Evolutionary conservation across 768 basidiomycete species (phyloP).

Genomic region (Mycena sanguinolenta): DNA sequence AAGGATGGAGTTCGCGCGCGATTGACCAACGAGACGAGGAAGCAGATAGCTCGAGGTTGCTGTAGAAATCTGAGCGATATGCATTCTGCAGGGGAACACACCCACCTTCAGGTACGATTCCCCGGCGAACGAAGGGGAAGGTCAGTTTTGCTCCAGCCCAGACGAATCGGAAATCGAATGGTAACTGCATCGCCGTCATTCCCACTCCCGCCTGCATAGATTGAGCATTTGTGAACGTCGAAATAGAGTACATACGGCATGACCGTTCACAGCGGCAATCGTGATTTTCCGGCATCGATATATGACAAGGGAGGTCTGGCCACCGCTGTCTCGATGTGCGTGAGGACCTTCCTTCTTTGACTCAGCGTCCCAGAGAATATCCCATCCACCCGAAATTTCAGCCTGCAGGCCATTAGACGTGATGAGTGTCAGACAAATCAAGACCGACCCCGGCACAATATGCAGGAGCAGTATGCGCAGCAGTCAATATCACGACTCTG

Average conservation of each 20-base stretch:
- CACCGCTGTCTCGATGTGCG: conserved; percentile 65
- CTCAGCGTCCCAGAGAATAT: conserved; percentile 52
- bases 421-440: background rate
- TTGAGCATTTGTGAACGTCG: conserved; percentile 3
- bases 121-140: conserved; percentile 65
- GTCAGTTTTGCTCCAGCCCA: conserved; percentile 64
- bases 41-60: conserved; percentile 63
- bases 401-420: conserved; percentile 49
- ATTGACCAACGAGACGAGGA: conserved; percentile 68
- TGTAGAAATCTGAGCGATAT: conserved; percentile 14
- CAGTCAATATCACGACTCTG: conserved; percentile 65
- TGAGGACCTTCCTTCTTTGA: conserved; percentile 62
- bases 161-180: conserved; percentile 65
- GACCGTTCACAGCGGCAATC: conserved; percentile 64
- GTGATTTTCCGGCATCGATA: conserved; percentile 69
- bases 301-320: conserved; percentile 60
- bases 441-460: conserved; percentile 67
- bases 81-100: background rate
- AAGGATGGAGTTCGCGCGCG: conserved; percentile 64
- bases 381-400: conserved; percentile 65
- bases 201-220: conserved; percentile 61
- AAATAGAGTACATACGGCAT: conserved; percentile 52
- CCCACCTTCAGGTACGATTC: conserved; percentile 63
- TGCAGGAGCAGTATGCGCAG: conserved; percentile 63
- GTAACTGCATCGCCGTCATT: conserved; percentile 62